These are phyloP conservation scores for Ustulina deusta DNA, from an alignment of 2,329 filamentous ascomycete genomes.

Conservation along the genomic window DNA sequence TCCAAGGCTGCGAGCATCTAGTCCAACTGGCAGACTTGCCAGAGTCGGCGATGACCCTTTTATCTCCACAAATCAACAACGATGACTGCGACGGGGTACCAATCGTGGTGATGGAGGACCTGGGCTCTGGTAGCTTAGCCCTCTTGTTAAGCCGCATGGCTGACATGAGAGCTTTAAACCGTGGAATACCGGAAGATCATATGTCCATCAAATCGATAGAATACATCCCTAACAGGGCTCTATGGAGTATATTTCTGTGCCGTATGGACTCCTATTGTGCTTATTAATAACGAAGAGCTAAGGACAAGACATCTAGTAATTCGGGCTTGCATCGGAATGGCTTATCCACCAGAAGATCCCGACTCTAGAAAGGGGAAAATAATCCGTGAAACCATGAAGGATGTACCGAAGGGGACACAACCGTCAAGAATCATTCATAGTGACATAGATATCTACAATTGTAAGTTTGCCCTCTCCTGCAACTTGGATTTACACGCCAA, in stretches of 20 bases:
- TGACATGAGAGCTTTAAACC: background rate
- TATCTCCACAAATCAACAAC: constrained; percentile 14
- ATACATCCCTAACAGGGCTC: constrained; percentile 29
- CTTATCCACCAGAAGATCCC: background rate
- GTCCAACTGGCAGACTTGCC: constrained; percentile 31
- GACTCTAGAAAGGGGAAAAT: background rate
- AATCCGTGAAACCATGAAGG: constrained; percentile 8
- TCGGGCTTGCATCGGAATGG: constrained; percentile 29
- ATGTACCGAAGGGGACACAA: rapidly evolving
- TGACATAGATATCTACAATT: constrained; percentile 33
- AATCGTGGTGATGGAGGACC: constrained; percentile 28
- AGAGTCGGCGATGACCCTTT: background rate
- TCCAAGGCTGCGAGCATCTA: constrained; percentile 28
- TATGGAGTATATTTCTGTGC: constrained; percentile 35
- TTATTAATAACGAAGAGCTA: background rate
- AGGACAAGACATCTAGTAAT: constrained; percentile 10
- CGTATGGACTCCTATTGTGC: constrained; percentile 10
- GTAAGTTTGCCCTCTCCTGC: constrained; percentile 6
- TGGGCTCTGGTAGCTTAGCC: constrained; percentile 15
- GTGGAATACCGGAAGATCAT: rapidly evolving
- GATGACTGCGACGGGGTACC: background rate
- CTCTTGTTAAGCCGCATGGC: background rate
- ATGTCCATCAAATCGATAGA: no score
- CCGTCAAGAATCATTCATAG: constrained; percentile 12
- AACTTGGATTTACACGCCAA: background rate